phyloP scores from a whole-genome alignment of 1,139 yeast species.

The Hyphopichia fennica region DNA sequence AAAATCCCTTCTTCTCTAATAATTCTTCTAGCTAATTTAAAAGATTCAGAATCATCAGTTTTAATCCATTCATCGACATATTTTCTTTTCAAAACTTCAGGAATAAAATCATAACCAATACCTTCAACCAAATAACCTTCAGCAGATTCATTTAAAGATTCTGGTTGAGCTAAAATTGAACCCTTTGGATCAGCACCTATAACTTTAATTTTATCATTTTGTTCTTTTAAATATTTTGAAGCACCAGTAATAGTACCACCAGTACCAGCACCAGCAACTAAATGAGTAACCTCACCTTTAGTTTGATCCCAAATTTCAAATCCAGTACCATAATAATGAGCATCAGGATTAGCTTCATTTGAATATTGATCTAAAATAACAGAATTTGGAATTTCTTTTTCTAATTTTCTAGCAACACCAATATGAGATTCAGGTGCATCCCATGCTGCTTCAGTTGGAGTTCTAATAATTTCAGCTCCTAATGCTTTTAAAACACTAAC shows the following conservation, averaged over 20 bases:
- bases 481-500: conserved; percentile 85
- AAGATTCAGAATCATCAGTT: conserved; percentile 82
- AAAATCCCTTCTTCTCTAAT: conserved; percentile 84
- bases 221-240: conserved; percentile 72
- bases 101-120: conserved; percentile 87
- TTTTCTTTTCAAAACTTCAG: conserved; percentile 72
- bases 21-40: conserved; percentile 77
- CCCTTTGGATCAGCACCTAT: conserved; percentile 89
- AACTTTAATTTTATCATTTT: conserved; percentile 60
- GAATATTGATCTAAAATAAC: conserved; percentile 84
- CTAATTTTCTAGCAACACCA: conserved; percentile 81
- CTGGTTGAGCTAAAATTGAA: conserved; percentile 82
- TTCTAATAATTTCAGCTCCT: conserved; percentile 89
- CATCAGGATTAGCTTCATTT: conserved; percentile 77
- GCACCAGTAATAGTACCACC: conserved; percentile 85
- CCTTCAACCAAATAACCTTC: conserved; percentile 84
- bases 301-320: conserved; percentile 85
- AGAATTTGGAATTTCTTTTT: conserved; percentile 83
- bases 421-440: conserved; percentile 90
- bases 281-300: conserved; percentile 66
- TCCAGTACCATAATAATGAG: conserved; percentile 86
- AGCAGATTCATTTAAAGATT: conserved; percentile 59
- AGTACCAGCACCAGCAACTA: conserved; percentile 91
- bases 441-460: conserved; percentile 94
- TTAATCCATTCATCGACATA: conserved; percentile 80